Conservation (phyloP, 2,329 filamentous ascomycete species). For the Scedosporium aurantiacum region DNA sequence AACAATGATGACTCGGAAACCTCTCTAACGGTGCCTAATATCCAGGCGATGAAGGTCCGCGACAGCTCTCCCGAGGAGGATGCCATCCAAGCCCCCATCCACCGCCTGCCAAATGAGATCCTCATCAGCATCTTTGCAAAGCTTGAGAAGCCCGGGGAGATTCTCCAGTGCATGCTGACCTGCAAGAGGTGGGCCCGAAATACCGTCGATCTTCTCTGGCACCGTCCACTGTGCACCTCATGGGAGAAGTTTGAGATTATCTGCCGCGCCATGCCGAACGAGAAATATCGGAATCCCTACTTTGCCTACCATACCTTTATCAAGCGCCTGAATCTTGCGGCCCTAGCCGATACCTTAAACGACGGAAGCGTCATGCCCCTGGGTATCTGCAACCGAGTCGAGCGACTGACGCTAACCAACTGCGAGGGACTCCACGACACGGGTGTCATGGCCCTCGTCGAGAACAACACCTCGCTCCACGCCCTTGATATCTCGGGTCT, state of each 20-base stretch:
- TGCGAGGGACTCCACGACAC: constrained; percentile 77
- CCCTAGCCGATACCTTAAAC: constrained; percentile 62
- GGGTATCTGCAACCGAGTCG: constrained; percentile 75
- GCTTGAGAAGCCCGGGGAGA: constrained; percentile 62
- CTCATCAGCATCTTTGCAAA: constrained; percentile 87
- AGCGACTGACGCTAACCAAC: constrained; percentile 84
- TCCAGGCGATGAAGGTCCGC: constrained; percentile 58
- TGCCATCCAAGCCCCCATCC: constrained; percentile 65
- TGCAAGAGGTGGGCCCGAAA: constrained; percentile 89
- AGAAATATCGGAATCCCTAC: constrained; percentile 44
- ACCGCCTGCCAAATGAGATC: constrained; percentile 82
- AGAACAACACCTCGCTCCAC: constrained; percentile 68
- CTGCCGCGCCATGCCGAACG: constrained; percentile 61
- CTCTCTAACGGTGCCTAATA: constrained; percentile 70
- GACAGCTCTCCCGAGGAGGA: constrained; percentile 36
- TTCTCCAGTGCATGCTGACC: constrained; percentile 85
- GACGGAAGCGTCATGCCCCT: constrained; percentile 83
- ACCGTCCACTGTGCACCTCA: constrained; percentile 79
- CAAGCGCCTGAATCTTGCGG: constrained; percentile 81
- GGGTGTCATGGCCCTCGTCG: constrained; percentile 68
- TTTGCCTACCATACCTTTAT: constrained; percentile 87
- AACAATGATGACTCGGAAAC: constrained; percentile 86
- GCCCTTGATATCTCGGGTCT: constrained; percentile 84
- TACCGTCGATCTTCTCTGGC: constrained; percentile 87
- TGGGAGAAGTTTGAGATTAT: constrained; percentile 75